These are phyloP conservation scores for Wilcoxina mikolae DNA, from an alignment of 495 filamentous ascomycete species.

Conservation along the genomic window DNA sequence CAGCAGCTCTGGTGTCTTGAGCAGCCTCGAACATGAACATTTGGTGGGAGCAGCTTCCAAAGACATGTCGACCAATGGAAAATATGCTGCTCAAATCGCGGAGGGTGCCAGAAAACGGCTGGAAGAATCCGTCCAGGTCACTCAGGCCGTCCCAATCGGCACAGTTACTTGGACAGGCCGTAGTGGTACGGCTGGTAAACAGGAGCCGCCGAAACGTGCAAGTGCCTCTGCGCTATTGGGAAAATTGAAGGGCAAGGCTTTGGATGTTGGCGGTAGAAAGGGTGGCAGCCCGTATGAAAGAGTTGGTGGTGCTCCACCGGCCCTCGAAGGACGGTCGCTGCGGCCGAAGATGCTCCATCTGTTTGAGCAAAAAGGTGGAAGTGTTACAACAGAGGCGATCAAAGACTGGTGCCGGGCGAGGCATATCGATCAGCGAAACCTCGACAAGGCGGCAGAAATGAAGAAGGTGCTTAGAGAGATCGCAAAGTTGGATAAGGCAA, in stretches of 20 bases:
- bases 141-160: constrained; percentile 57
- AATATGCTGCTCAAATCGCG: constrained; percentile 69
- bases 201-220: constrained; percentile 3
- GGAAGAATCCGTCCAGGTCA: constrained; percentile 53
- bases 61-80: constrained; percentile 57
- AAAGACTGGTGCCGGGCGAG: constrained; percentile 19
- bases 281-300: not conserved
- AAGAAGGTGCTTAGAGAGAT: constrained; percentile 20
- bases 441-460: constrained; percentile 15
- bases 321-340: too few relatives aligned
- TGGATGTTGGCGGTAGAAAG: constrained; percentile 3
- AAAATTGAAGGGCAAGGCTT: constrained; percentile 29
- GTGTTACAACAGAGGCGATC: constrained; percentile 4
- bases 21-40: constrained; percentile 73
- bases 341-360: not conserved
- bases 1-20: constrained; percentile 65
- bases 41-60: constrained; percentile 57
- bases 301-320: not conserved
- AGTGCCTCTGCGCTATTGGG: constrained; percentile 10
- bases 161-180: constrained; percentile 89
- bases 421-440: constrained; percentile 9
- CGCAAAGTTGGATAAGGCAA: constrained; percentile 12
- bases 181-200: constrained; percentile 52
- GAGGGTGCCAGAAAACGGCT: constrained; percentile 60
- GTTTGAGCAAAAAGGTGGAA: constrained; percentile 4